Conservation (phyloP, 495 filamentous ascomycete species). For the Xylaria bambusicola region DNA sequence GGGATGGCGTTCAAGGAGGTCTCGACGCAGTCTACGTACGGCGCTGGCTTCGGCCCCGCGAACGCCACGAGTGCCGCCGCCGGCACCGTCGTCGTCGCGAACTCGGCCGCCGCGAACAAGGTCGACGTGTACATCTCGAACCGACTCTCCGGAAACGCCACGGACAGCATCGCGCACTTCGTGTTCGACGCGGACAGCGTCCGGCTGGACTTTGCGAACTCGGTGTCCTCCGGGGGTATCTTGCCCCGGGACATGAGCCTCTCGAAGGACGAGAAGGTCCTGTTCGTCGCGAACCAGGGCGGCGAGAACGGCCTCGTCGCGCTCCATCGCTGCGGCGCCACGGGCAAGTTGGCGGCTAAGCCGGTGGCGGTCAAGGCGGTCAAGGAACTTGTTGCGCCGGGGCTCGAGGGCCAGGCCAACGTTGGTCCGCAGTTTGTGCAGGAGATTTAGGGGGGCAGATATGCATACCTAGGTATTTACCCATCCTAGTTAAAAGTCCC, state of each 20-base stretch:
- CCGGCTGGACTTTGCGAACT: slow-evolving; percentile 25
- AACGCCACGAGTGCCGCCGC: slow-evolving; percentile 29
- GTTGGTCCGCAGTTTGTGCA: slow-evolving; percentile 34
- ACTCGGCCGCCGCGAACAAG: too few relatives aligned
- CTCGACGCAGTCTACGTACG: slow-evolving; percentile 33
- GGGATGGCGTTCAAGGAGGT: slow-evolving; percentile 23
- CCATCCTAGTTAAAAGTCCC: too few relatives aligned
- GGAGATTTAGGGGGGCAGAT: background rate
- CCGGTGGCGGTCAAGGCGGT: slow-evolving; percentile 23
- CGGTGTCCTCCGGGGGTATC: slow-evolving; percentile 27
- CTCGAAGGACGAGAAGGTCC: slow-evolving; percentile 22
- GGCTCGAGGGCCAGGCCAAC: slow-evolving; percentile 14
- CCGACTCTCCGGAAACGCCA: slow-evolving; percentile 32
- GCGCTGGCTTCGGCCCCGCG: slow-evolving; percentile 20
- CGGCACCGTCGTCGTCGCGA: slow-evolving; percentile 31
- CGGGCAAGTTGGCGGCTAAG: slow-evolving; percentile 21
- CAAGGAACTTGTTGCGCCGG: slow-evolving; percentile 20
- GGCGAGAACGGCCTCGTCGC: slow-evolving; percentile 32
- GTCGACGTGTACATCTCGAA: slow-evolving; percentile 39
- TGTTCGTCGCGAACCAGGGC: slow-evolving; percentile 37
- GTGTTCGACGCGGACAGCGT: slow-evolving; percentile 16
- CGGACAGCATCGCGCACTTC: slow-evolving; percentile 40
- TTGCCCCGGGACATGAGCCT: slow-evolving; percentile 39
- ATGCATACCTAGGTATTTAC: too few relatives aligned
- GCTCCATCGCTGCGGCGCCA: slow-evolving; percentile 19